Conservation (phyloP, 2,329 filamentous ascomycete species). For the Ascomycota sp. region DNA sequence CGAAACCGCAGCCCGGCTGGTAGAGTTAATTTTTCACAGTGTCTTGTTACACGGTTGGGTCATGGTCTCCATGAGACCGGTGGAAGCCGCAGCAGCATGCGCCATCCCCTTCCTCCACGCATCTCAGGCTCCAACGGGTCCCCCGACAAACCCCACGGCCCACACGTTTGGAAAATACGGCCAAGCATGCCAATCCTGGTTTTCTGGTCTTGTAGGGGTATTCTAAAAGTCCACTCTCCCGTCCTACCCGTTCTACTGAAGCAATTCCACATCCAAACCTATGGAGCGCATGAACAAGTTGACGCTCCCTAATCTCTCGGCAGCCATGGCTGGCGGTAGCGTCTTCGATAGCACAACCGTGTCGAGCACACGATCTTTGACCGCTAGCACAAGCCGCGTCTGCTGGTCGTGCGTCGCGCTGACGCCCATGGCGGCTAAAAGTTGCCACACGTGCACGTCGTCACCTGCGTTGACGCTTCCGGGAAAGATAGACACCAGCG, state of each 20-base stretch:
- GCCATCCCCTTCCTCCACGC: no score
- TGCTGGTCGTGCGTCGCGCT: constrained; percentile 88
- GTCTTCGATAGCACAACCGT: constrained; percentile 80
- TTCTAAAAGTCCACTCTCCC: no score
- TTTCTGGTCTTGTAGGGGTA: no score
- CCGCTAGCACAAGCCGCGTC: constrained; percentile 78
- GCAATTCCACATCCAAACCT: constrained; percentile 80
- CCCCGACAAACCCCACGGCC: no score
- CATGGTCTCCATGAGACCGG: no score
- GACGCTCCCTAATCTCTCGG: constrained; percentile 70
- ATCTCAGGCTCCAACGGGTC: no score
- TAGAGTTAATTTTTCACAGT: no score
- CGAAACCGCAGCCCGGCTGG: no score
- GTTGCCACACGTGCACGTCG: constrained; percentile 96
- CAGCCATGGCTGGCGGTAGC: constrained; percentile 67
- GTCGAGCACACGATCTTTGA: constrained; percentile 96
- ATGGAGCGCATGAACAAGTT: constrained; percentile 98
- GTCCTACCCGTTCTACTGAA: constrained; percentile 16
- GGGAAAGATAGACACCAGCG: constrained; percentile 72
- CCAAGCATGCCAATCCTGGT: constrained; percentile 2
- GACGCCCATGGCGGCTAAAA: constrained; percentile 85
- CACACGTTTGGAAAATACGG: no score
- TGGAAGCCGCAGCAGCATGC: no score
- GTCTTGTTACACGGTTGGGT: no score
- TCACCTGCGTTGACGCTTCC: constrained; percentile 76